Percentiles rank a stretch among this genome's conserved stretches.
phyloP scores from a whole-genome alignment of 2,329 filamentous ascomycete species.

The Xylaria sp. region DNA sequence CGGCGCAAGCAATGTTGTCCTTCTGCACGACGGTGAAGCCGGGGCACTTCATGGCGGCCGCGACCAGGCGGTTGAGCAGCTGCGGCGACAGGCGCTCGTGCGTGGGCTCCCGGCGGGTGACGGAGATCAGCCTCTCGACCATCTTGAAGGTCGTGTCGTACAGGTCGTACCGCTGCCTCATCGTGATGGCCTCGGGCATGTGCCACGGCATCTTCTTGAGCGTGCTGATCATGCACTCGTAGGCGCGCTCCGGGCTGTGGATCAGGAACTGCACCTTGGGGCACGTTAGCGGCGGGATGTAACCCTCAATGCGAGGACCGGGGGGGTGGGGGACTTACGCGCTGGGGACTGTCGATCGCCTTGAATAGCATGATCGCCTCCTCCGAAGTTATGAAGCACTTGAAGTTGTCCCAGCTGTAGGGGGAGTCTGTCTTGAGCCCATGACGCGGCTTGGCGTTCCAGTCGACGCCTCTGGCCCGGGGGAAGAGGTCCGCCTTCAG shows the following conservation, averaged over 20 bases:
- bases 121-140: slow-evolving; percentile 47
- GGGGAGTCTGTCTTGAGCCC: slow-evolving; percentile 36
- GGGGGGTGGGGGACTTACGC: slow-evolving; percentile 50
- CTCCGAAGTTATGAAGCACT: slow-evolving; percentile 60
- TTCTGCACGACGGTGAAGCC: slow-evolving; percentile 66
- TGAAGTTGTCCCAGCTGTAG: slow-evolving; percentile 57
- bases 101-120: slow-evolving; percentile 44
- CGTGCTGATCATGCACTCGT: slow-evolving; percentile 67
- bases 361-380: slow-evolving; percentile 67
- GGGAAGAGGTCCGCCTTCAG: slow-evolving; percentile 68
- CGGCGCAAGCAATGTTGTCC: slow-evolving; percentile 56
- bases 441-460: slow-evolving; percentile 49
- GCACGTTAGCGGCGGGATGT: slow-evolving; percentile 9
- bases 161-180: slow-evolving; percentile 57
- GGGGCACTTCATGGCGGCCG: slow-evolving; percentile 57
- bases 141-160: slow-evolving; percentile 55
- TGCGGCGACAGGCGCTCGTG: slow-evolving; percentile 52
- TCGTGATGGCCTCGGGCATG: slow-evolving; percentile 57
- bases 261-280: slow-evolving; percentile 61
- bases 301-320: background rate
- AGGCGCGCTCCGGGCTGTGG: slow-evolving; percentile 65
- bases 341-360: slow-evolving; percentile 62
- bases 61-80: slow-evolving; percentile 56
- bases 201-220: slow-evolving; percentile 67
- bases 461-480: slow-evolving; percentile 56